Evolutionary conservation across 306 rosid genomes (phyloP).

Genomic region (Cicer judaicum): DNA sequence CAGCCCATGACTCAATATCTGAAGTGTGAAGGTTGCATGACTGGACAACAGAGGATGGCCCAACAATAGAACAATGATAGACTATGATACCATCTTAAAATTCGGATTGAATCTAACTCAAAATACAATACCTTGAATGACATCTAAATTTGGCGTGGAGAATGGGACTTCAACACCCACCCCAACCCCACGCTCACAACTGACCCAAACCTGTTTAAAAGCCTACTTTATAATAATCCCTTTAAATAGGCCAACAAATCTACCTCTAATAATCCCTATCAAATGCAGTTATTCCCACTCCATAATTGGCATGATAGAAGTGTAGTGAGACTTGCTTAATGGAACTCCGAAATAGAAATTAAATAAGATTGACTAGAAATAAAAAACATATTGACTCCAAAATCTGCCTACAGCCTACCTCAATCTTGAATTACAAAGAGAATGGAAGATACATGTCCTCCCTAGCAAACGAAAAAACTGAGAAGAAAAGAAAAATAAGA

Average conservation of each 20-base stretch:
- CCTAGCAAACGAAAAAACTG: not conserved
- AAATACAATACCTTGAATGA: not conserved
- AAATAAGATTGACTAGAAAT: not conserved
- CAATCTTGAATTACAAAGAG: constrained; percentile 2
- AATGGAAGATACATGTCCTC: not conserved
- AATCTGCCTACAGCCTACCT: not conserved
- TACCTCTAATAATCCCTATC: not conserved
- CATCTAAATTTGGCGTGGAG: not conserved
- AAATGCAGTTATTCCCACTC: not conserved
- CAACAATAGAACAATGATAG: not conserved
- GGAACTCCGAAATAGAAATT: not conserved
- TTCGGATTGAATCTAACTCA: not conserved
- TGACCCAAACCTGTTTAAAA: not conserved
- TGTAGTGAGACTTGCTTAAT: not conserved
- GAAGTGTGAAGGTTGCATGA: not conserved
- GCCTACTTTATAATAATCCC: not conserved
- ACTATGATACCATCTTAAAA: not conserved
- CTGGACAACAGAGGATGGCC: not conserved
- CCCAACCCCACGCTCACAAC: not conserved
- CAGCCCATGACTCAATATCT: not conserved
- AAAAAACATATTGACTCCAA: not conserved
- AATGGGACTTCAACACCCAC: not conserved
- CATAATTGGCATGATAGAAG: not conserved
- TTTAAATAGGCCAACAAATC: not conserved
- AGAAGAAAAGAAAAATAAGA: not conserved